Evolutionary conservation across 2,329 filamentous ascomycete species (phyloP), one percentile per base, ranked within the genome.

Genomic region (Hortaea werneckii): DNA sequence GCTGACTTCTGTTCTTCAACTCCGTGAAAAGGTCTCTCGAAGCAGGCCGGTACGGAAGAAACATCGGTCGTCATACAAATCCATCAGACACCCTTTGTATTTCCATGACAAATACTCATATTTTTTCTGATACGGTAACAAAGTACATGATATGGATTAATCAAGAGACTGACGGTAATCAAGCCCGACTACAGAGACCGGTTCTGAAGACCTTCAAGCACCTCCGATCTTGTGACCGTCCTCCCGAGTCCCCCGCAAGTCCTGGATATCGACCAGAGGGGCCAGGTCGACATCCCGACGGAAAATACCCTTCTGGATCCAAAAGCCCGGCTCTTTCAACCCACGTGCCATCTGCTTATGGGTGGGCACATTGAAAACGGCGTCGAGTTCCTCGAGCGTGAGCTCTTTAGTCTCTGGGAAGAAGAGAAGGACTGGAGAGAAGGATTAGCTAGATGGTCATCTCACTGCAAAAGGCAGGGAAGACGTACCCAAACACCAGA

Each of bases 341-440:
- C 32, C 32, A 9, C 32, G 32, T 9, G 32, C 32, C 32, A 35
- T 35, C 32, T 35, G 32, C 32, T 35, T 35, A n/a, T 35, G 32
- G 2, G 32, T 35, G n/a, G 32, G 9, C 32, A 35, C 32, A 30
- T 58, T 58, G 42, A 63, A 63, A 0, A 62, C 44, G 29, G 53
- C 43, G 30, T 61, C 59, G 58, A 54, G 53, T 12, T 52, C 51
- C 28, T 56, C 54, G 28, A 56, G 38, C 38, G 46, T 52, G 9
- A 50, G 37, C 7, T 49, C 44, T 9, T 51, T 53, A 7, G 54
- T 56, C 44, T 56, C 54, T 5, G 50, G 52, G 26, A 55, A 13
- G 44, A 55, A 57, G 44, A 67, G 37, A 8, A 39, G 37, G 37
- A 39, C 37, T 26, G 10, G 26, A 11, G 29, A 20, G 20, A 20